phyloP scores from a whole-genome alignment of 2,329 filamentous ascomycete genomes.

The Penicillium psychrosexuale region DNA sequence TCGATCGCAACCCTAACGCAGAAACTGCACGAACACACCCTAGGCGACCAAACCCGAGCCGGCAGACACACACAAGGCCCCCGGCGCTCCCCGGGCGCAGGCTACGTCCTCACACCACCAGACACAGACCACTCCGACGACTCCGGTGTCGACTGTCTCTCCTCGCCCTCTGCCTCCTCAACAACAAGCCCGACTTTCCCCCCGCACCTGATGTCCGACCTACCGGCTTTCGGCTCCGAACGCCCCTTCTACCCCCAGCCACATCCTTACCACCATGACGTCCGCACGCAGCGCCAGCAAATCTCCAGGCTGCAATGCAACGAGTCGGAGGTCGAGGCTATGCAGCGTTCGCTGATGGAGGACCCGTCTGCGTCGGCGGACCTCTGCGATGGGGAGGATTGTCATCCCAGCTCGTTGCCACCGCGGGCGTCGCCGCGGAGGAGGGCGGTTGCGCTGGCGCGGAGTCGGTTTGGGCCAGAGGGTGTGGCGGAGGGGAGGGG shows the following conservation, averaged over 20 bases:
- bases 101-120: slow-evolving; percentile 37
- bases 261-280: slow-evolving; percentile 15
- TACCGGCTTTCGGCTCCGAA: background rate
- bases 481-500: slow-evolving; percentile 11
- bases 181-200: slow-evolving; percentile 33
- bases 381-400: slow-evolving; percentile 29
- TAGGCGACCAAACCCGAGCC: slow-evolving; percentile 19
- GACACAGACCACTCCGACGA: slow-evolving; percentile 36
- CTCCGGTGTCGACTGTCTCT: slow-evolving; percentile 44
- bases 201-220: slow-evolving; percentile 17
- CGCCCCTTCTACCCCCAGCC: background rate
- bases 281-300: slow-evolving; percentile 40
- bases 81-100: slow-evolving; percentile 1
- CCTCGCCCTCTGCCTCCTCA: slow-evolving; percentile 55
- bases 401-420: slow-evolving; percentile 40
- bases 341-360: slow-evolving; percentile 15
- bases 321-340: slow-evolving; percentile 35
- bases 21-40: slow-evolving; percentile 42
- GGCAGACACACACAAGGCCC: slow-evolving; percentile 6
- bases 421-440: slow-evolving; percentile 33
- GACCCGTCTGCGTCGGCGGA: background rate
- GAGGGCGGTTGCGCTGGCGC: slow-evolving; percentile 27
- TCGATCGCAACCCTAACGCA: slow-evolving; percentile 42
- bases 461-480: slow-evolving; percentile 30
- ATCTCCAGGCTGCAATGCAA: slow-evolving; percentile 42